Conservation (phyloP, 179 eudicot species). For the Spinacia oleracea region DNA sequence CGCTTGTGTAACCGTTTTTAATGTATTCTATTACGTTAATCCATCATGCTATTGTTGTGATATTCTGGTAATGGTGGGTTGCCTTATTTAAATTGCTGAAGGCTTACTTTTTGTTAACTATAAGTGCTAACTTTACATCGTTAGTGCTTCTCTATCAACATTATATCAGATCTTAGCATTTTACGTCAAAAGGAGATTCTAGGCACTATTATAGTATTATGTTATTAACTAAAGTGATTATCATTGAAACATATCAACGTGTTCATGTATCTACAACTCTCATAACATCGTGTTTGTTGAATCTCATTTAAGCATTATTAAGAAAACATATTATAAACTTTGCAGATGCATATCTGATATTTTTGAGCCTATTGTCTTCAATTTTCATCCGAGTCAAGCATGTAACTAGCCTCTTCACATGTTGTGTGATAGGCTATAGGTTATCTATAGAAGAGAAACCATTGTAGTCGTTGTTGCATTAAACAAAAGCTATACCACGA, state of each 20-base stretch:
- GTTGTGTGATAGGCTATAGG: too few species aligned
- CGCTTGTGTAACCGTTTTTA: not conserved
- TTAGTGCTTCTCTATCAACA: conserved; percentile 5
- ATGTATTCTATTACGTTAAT: not conserved
- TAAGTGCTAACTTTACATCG: not conserved
- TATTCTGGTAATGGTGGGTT: conserved; percentile 10
- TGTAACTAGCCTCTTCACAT: not conserved
- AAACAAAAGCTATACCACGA: not conserved
- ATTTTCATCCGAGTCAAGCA: not conserved
- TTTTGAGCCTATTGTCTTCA: too few species aligned
- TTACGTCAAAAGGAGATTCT: not conserved
- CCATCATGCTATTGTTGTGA: conserved; percentile 17
- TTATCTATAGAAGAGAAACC: not conserved
- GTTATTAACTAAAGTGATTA: not conserved
- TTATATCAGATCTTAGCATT: not conserved
- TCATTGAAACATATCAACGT: not conserved
- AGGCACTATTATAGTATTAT: not conserved
- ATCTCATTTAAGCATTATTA: not conserved
- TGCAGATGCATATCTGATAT: not conserved
- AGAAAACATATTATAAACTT: not conserved
- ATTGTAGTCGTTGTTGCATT: not conserved
- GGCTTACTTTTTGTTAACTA: not conserved
- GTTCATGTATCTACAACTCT: not conserved
- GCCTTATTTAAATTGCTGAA: not conserved
- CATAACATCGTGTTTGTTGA: not conserved